Base-by-base conservation (phyloP, 2,329 filamentous ascomycete genomes). In the Cladophialophora exuberans region DNA sequence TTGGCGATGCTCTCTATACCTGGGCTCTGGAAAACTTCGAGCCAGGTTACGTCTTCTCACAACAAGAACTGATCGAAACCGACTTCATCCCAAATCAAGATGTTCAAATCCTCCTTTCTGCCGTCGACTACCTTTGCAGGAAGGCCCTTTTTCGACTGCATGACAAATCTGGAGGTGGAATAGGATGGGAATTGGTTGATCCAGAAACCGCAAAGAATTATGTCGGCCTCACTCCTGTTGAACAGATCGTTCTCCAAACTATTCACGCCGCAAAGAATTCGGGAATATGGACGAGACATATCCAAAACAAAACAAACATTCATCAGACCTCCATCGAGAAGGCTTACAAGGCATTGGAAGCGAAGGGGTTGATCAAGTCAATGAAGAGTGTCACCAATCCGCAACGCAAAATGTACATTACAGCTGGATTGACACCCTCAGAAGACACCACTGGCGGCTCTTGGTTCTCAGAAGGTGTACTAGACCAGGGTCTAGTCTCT, bases 401-500 rank as follows among this genome's bases (percentile, higher is more conserved):
- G 23, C 89, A 87, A 63, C 88, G 94, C 69, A 96, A 96, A 75
- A 96, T 96, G 82, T 99, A 94, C 79, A 96, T 99, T 81, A 86
- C 96, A 67, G 84, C 87, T 50, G 86, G 87, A 60, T 82, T 99
- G 57, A 84, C 85, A 9, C 93, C 94, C 0, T 90, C 87, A 50
- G 92, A 97, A 59, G 88, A 94, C 59, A 89, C 95, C 42, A 96
- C 91, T 0, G 94, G 94, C 43, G 94, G 94, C 1, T 88, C 90
- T 6, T 99, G 93, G 90, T 97, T 94, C 71, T 92, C 89, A 6
- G 91, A 96, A 60, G 89, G 90, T 48, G 88, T 92, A 62, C 81
- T 97, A 10, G 94, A 99, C 72, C 86, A 89, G 61, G 88, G 88
- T 55, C 90, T 99, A 69, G 92, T 97, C 65, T 85, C 89, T 53